Conservation (phyloP, 139 green algal genomes). For the Chlorella sp. region DNA sequence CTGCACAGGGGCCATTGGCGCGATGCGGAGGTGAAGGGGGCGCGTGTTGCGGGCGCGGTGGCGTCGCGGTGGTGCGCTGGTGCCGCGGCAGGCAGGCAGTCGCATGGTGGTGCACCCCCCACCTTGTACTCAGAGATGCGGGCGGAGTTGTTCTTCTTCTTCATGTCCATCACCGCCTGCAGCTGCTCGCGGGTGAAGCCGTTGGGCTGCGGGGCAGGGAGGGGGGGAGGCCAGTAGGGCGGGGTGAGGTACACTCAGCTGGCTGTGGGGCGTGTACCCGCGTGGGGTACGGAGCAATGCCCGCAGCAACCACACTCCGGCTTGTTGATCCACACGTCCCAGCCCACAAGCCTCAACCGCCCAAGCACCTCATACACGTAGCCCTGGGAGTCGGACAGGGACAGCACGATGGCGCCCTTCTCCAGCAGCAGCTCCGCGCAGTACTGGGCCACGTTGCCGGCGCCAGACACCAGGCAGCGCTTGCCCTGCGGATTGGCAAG, state of each 20-base stretch:
- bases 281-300: too few relatives aligned
- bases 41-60: too few relatives aligned
- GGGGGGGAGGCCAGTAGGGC: background rate
- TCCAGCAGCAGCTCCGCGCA: conserved; percentile 66
- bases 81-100: too few relatives aligned
- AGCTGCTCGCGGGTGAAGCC: conserved; percentile 58
- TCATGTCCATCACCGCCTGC: conserved; percentile 40
- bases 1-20: too few relatives aligned
- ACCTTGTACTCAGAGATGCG: conserved; percentile 30
- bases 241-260: background rate
- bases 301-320: too few relatives aligned
- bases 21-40: too few relatives aligned
- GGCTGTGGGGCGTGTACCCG: too few relatives aligned
- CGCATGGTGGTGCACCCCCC: too few relatives aligned
- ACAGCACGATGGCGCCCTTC: conserved; percentile 54
- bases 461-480: conserved; percentile 48
- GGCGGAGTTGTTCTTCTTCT: conserved; percentile 31
- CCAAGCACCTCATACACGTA: conserved; percentile 68
- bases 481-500: conserved; percentile 4
- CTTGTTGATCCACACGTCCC: too few relatives aligned
- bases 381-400: conserved; percentile 73
- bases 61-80: too few relatives aligned
- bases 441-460: conserved; percentile 69
- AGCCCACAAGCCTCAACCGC: conserved; percentile 28
- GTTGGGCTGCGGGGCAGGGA: background rate